Percentiles rank a stretch among this genome's conserved stretches.
Evolutionary conservation across 352 stramenopile genomes (phyloP).

Genomic region (Globisporangium heterothallicum): DNA sequence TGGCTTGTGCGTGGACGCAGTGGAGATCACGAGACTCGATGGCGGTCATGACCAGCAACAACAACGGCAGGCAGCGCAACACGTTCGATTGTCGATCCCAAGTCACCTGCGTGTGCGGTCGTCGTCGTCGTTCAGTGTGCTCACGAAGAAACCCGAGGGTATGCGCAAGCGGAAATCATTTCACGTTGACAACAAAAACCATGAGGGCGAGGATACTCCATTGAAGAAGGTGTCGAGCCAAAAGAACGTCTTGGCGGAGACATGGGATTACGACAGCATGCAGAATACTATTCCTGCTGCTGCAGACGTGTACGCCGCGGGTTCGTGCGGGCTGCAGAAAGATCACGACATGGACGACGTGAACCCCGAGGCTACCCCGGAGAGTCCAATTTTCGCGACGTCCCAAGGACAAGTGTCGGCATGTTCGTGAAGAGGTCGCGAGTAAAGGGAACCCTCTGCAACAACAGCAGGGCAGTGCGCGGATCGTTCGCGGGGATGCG

Average conservation of each 20-base stretch:
- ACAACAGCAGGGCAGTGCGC: too few species aligned
- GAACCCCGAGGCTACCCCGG: slow-evolving; percentile 19
- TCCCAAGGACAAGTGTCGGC: background rate
- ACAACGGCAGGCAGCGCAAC: slow-evolving; percentile 7
- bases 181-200: slow-evolving; percentile 38
- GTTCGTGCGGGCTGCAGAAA: slow-evolving; percentile 8
- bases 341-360: slow-evolving; percentile 54
- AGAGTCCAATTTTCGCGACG: slow-evolving; percentile 19
- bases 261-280: slow-evolving; percentile 14
- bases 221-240: slow-evolving; percentile 74
- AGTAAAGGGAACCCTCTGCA: too few species aligned
- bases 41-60: slow-evolving; percentile 12
- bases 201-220: slow-evolving; percentile 12
- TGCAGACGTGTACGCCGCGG: too few species aligned
- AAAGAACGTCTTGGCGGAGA: slow-evolving; percentile 41
- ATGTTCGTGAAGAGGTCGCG: slow-evolving; percentile 10
- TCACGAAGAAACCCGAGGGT: slow-evolving; percentile 62
- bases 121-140: slow-evolving; percentile 47
- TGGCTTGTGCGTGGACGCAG: slow-evolving; percentile 49
- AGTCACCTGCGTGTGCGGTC: slow-evolving; percentile 37
- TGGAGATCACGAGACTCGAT: slow-evolving; percentile 46
- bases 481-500: too few species aligned
- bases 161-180: slow-evolving; percentile 74
- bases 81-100: slow-evolving; percentile 45
- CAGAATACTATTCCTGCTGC: too few species aligned